phyloP scores from a whole-genome alignment of 164 flowering plant species.

The Stephania yunnanensis region DNA sequence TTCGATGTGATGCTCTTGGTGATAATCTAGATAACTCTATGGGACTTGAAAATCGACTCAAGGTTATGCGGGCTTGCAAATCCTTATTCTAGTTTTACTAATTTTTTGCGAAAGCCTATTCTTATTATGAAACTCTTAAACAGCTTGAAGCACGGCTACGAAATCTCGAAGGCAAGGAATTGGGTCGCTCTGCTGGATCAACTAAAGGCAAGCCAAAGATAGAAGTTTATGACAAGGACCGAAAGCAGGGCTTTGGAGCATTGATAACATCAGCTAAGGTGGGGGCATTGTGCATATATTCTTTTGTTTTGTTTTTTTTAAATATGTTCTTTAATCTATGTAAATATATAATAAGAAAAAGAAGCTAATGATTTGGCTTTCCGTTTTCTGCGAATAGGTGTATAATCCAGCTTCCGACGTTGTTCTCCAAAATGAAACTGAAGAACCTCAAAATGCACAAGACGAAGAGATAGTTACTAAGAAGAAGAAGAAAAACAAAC shows the following conservation, averaged over 20 bases:
- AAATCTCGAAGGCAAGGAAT: constrained; percentile 77
- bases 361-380: background rate
- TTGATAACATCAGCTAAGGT: constrained; percentile 86
- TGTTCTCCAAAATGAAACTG: constrained; percentile 27
- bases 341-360: no score
- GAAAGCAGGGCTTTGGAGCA: constrained; percentile 70
- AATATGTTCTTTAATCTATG: background rate
- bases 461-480: constrained; percentile 14
- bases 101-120: background rate
- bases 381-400: constrained; percentile 30
- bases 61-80: constrained; percentile 30
- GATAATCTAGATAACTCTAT: constrained; percentile 66
- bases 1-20: constrained; percentile 91
- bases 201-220: constrained; percentile 92
- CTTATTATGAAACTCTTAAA: background rate
- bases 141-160: constrained; percentile 87
- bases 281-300: background rate
- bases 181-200: constrained; percentile 77
- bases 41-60: constrained; percentile 75
- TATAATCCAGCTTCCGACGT: constrained; percentile 78
- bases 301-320: constrained; percentile 2
- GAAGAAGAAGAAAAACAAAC: constrained; percentile 17
- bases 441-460: constrained; percentile 1
- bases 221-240: constrained; percentile 76
- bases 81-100: background rate